These are phyloP conservation scores for Akanthomyces muscarius DNA, from an alignment of 2,329 filamentous ascomycete genomes.

Conservation along the genomic window DNA sequence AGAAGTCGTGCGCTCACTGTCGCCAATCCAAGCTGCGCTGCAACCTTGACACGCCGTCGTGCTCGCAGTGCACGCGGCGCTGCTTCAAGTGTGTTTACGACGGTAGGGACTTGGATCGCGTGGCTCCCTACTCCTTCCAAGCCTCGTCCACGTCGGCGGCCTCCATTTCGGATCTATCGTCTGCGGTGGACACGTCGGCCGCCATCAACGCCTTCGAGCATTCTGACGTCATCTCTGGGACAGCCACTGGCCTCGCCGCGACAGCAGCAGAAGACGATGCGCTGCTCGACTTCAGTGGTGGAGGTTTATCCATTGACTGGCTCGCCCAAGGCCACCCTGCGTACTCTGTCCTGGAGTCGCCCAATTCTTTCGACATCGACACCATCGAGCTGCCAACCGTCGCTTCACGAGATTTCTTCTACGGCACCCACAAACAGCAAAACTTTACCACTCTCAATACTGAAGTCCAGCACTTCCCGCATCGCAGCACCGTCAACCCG, in stretches of 20 bases:
- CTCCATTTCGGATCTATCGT: background rate
- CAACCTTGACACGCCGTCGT: slow-evolving; percentile 12
- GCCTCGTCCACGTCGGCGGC: background rate
- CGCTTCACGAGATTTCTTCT: background rate
- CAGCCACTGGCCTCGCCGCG: background rate
- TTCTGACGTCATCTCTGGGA: background rate
- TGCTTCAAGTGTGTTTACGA: slow-evolving; percentile 18
- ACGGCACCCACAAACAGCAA: background rate
- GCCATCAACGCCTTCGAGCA: background rate
- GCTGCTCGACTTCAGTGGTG: background rate
- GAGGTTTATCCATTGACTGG: background rate
- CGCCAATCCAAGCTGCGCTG: slow-evolving; percentile 18
- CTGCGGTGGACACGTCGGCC: background rate
- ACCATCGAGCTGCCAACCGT: background rate
- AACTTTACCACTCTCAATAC: background rate
- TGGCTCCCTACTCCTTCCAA: background rate
- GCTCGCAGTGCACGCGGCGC: slow-evolving; percentile 14
- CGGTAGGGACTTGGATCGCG: background rate
- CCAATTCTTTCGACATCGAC: background rate
- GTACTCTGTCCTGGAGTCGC: background rate
- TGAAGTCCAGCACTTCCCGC: background rate
- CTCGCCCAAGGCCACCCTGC: background rate
- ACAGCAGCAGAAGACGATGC: background rate
- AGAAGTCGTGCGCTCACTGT: slow-evolving; percentile 20
- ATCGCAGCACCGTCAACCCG: background rate